Conservation (phyloP, 78 protist species). For the Dictyostelium discoideum region dicty_2.7 NC_007089.4:90001-90500, state of each 20-base stretch:
- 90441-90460: slow-evolving; percentile 93
- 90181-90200: slow-evolving; percentile 93
- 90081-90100: slow-evolving; percentile 93
- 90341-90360: slow-evolving; percentile 89
- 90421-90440: slow-evolving; percentile 94
- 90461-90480: slow-evolving; percentile 64
- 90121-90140: slow-evolving; percentile 79
- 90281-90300: slow-evolving; percentile 93
- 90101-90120: slow-evolving; percentile 65
- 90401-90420: slow-evolving; percentile 93
- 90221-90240: slow-evolving; percentile 91
- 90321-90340: slow-evolving; percentile 97
- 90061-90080: slow-evolving; percentile 96
- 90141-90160: slow-evolving; percentile 93
- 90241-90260: slow-evolving; percentile 93
- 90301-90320: slow-evolving; percentile 94
- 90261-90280: slow-evolving; percentile 95
- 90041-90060: slow-evolving; percentile 94
- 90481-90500: slow-evolving; percentile 81
- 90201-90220: slow-evolving; percentile 95
- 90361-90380: slow-evolving; percentile 85
- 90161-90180: slow-evolving; percentile 94
- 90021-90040: slow-evolving; percentile 89
- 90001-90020: slow-evolving; percentile 19
- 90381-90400: slow-evolving; percentile 86